Percentiles rank a stretch among this genome's conserved stretches.
These are phyloP conservation scores for Apocynum venetum DNA, from an alignment of 257 asterid genomes.

Conservation along the genomic window DNA sequence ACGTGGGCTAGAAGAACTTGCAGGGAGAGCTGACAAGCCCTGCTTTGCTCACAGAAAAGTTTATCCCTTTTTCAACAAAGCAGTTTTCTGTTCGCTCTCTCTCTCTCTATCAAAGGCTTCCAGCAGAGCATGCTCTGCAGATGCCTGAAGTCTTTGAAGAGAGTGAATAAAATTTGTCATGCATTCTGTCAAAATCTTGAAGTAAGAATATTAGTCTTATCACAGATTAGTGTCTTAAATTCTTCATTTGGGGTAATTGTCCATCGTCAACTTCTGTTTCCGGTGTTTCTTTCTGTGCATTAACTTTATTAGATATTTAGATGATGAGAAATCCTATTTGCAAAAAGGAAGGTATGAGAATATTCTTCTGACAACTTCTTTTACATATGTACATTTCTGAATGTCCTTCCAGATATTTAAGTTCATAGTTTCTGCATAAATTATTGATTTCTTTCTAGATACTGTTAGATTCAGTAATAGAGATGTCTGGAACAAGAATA, in stretches of 20 bases:
- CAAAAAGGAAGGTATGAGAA: too few relatives aligned
- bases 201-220: background rate
- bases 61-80: slow-evolving; percentile 19
- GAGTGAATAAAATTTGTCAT: slow-evolving; percentile 36
- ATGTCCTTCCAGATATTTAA: too few relatives aligned
- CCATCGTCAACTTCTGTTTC: background rate
- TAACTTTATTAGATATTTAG: too few relatives aligned
- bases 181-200: slow-evolving; percentile 13
- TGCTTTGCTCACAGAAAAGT: slow-evolving; percentile 9
- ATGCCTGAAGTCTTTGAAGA: slow-evolving; percentile 27
- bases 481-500: too few relatives aligned
- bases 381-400: too few relatives aligned
- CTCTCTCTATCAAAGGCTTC: slow-evolving; percentile 37
- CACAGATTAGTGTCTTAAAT: background rate
- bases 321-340: too few relatives aligned
- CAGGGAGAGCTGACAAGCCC: slow-evolving; percentile 17
- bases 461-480: too few relatives aligned
- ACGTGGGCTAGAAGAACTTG: slow-evolving; percentile 34
- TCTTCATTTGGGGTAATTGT: background rate
- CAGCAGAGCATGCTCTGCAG: slow-evolving; percentile 23
- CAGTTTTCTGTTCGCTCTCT: slow-evolving; percentile 58
- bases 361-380: too few relatives aligned
- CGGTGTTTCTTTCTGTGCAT: background rate
- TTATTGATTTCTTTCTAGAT: too few relatives aligned
- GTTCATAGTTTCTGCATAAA: too few relatives aligned